Evolutionary conservation across 164 flowering plant genomes (phyloP).

Genomic region (Nelumbo lutea): DNA sequence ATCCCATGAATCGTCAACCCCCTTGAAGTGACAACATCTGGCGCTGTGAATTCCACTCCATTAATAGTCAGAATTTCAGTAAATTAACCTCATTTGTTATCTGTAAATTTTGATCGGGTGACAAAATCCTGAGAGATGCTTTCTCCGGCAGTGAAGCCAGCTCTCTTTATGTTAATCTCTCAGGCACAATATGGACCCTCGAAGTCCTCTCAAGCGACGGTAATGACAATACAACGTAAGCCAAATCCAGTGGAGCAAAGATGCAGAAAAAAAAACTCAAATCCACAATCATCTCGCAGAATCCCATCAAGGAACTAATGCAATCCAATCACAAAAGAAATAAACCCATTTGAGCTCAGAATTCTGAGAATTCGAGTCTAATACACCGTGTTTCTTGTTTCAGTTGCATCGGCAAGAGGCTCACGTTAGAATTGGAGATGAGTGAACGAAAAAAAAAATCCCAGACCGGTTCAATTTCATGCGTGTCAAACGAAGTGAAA

Average conservation of each 20-base stretch:
- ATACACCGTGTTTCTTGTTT: constrained; percentile 15
- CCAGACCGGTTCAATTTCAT: constrained; percentile 10
- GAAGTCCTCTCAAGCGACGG: constrained; percentile 41
- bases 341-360: constrained; percentile 44
- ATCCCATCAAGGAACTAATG: constrained; percentile 46
- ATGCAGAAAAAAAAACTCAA: constrained; percentile 36
- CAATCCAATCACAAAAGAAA: constrained; percentile 51
- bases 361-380: constrained; percentile 37
- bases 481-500: constrained; percentile 27
- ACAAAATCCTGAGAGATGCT: constrained; percentile 32
- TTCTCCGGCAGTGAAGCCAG: constrained; percentile 30
- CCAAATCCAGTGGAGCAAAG: constrained; percentile 46
- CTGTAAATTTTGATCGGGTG: constrained; percentile 24
- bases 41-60: constrained; percentile 40
- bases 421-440: constrained; percentile 14
- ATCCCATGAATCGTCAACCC: constrained; percentile 54
- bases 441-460: constrained; percentile 16
- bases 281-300: constrained; percentile 23
- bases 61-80: constrained; percentile 21
- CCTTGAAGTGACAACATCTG: constrained; percentile 34
- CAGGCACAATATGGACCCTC: constrained; percentile 47
- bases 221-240: constrained; percentile 26
- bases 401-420: neutral
- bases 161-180: constrained; percentile 27
- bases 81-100: constrained; percentile 13